These are phyloP conservation scores for Komagataella pseudopastoris DNA, from an alignment of 805 yeast species.

Conservation along the genomic window DNA sequence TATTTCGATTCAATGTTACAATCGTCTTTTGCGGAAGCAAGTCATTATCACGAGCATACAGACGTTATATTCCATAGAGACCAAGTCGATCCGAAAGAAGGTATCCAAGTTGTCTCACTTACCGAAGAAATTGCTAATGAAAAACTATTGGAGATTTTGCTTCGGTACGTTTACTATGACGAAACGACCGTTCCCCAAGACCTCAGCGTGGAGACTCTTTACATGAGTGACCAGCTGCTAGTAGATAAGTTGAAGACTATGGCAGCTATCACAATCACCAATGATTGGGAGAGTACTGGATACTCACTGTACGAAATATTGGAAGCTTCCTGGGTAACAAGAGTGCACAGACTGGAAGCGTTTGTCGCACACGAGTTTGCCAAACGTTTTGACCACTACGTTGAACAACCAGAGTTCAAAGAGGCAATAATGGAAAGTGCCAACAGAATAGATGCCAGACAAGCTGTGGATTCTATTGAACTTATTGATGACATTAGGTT, in stretches of 20 bases:
- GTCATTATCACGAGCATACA: constrained; percentile 5
- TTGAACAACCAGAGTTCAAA: constrained; percentile 22
- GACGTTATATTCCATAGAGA: constrained; percentile 2
- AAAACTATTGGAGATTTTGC: constrained; percentile 33
- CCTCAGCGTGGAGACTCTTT: constrained; percentile 40
- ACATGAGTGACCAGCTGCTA: constrained; percentile 43
- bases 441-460: constrained; percentile 43
- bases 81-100: background rate
- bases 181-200: constrained; percentile 34
- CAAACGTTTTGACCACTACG: constrained; percentile 24
- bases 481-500: constrained; percentile 66
- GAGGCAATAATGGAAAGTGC: constrained; percentile 23
- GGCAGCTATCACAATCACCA: constrained; percentile 39
- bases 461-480: constrained; percentile 72
- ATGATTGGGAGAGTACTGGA: constrained; percentile 5
- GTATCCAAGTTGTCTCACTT: background rate
- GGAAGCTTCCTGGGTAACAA: constrained; percentile 53
- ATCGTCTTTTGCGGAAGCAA: constrained; percentile 29
- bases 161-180: constrained; percentile 50
- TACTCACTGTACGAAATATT: constrained; percentile 39
- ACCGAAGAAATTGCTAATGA: constrained; percentile 2
- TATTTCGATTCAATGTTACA: constrained; percentile 53
- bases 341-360: constrained; percentile 51
- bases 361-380: constrained; percentile 50
- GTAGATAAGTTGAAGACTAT: constrained; percentile 52